phyloP scores from a whole-genome alignment of 192 early-diverging fungal genomes.

The Thoreauomyces humboldtii region DNA sequence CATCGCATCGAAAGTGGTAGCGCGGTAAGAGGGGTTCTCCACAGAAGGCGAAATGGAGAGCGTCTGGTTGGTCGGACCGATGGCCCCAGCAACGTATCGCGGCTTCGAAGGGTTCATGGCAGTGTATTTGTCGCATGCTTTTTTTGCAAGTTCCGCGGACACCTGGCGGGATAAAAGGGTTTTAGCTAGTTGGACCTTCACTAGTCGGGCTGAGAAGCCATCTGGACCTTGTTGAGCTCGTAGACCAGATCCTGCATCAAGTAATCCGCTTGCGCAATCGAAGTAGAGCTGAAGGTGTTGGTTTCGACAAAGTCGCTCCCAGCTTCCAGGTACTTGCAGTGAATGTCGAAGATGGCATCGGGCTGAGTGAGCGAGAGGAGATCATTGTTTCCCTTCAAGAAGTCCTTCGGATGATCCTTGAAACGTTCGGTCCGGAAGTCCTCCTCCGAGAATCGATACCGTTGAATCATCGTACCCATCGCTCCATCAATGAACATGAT shows the following conservation, averaged over 20 bases:
- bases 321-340: conserved; percentile 85
- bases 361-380: conserved; percentile 88
- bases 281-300: conserved; percentile 92
- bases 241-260: conserved; percentile 81
- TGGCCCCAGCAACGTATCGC: conserved; percentile 77
- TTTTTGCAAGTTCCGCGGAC: conserved; percentile 78
- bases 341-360: conserved; percentile 84
- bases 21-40: conserved; percentile 92
- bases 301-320: conserved; percentile 94
- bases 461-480: conserved; percentile 88
- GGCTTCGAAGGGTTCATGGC: conserved; percentile 71
- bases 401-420: conserved; percentile 77
- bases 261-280: conserved; percentile 93
- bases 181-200: neutral
- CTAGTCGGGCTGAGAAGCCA: too few relatives aligned
- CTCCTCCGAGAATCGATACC: conserved; percentile 73
- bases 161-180: conserved; percentile 12
- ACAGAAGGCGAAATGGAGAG: conserved; percentile 95
- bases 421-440: conserved; percentile 88
- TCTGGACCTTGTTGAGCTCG: conserved; percentile 79
- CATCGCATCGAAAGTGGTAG: conserved; percentile 92
- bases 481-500: conserved; percentile 97
- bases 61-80: conserved; percentile 92
- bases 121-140: conserved; percentile 79
- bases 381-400: conserved; percentile 94